Evolutionary conservation across 2,329 filamentous ascomycete species (phyloP).

Genomic region (Amesomyces nigricolor): DNA sequence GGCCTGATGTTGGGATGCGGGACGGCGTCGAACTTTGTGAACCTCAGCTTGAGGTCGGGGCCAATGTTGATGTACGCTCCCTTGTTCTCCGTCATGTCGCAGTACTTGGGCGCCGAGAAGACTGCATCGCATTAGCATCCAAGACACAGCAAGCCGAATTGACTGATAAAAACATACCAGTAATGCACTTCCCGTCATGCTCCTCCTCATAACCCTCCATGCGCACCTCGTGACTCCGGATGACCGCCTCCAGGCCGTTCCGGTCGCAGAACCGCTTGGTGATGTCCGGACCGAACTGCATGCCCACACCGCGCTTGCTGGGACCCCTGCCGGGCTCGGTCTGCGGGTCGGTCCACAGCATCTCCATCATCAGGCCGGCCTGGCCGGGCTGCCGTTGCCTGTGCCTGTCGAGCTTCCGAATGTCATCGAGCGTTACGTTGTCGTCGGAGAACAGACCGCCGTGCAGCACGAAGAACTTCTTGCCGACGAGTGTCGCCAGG

Average conservation of each 20-base stretch:
- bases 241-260: conserved; percentile 90
- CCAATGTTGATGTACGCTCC: conserved; percentile 98
- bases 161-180: conserved; percentile 49
- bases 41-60: conserved; percentile 83
- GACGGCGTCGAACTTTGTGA: conserved; percentile 91
- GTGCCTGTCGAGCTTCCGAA: conserved; percentile 86
- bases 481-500: conserved; percentile 83
- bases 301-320: conserved; percentile 91
- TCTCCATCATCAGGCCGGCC: conserved; percentile 97
- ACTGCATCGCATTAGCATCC: conserved; percentile 46
- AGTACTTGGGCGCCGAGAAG: conserved; percentile 96
- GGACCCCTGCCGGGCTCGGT: conserved; percentile 78
- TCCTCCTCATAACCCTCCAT: conserved; percentile 99
- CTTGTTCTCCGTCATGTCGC: conserved; percentile 96
- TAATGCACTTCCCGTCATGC: conserved; percentile 92
- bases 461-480: conserved; percentile 87
- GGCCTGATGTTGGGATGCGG: conserved; percentile 93
- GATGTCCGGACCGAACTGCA: conserved; percentile 95
- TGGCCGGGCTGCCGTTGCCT: conserved; percentile 90
- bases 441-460: conserved; percentile 96
- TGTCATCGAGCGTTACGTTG: conserved; percentile 84
- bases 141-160: neutral
- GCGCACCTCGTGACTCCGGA: conserved; percentile 93
- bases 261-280: conserved; percentile 95
- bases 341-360: conserved; percentile 98